Evolutionary conservation across 2,329 filamentous ascomycete genomes (phyloP), one percentile per base, ranked within the genome.

Genomic region (Fusarium tuaranense): DNA sequence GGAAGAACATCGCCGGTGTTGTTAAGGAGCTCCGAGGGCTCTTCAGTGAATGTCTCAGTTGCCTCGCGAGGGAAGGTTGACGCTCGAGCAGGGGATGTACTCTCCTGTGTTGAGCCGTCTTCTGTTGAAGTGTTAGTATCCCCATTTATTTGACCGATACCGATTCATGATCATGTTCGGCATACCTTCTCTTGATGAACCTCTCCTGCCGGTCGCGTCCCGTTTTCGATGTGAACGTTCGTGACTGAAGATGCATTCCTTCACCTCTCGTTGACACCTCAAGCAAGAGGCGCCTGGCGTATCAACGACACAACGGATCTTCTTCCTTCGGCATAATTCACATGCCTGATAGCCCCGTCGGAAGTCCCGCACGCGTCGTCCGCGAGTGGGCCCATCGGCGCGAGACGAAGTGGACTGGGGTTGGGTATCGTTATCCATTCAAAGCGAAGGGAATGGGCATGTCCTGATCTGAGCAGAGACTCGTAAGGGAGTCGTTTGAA

Each of bases 321-420:
- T 74, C 68, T 74, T 73, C 36, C 64, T 74, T 20, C 70, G 70
- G 27, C 72, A 74, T n/a, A 65, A 22, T 20, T 73, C 70, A 18
- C 72, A 74, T 12, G 72, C 72, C 7, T 74, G 63, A 55, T 74
- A 74, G 14, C 65, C 71, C 7, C 70, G 65, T 22, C 69, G 70
- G 14, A 74, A 74, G 30, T 73, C 65, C n/a, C 70, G 65, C 1
- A 71, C 64, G 5, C 72, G 72, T 13, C 70, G 62, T 30, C 27
- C 65, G 22, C 22, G 65, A 16, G 61, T n/a, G 25, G 59, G 20
- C 3, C 5, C 68, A 25, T 51, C 51, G 39, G 1, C 20, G 13
- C 6, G 32, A 1, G 53, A 32, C 4, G 53, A 20, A 36, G 57
- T n/a, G 34, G 55, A 16, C 22, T 39, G 55, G 34, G 34, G 20